Percentiles rank a stretch among this genome's conserved stretches.
phyloP scores from a whole-genome alignment of 2,329 filamentous ascomycete genomes.

The Colletotrichum spinosum region DNA sequence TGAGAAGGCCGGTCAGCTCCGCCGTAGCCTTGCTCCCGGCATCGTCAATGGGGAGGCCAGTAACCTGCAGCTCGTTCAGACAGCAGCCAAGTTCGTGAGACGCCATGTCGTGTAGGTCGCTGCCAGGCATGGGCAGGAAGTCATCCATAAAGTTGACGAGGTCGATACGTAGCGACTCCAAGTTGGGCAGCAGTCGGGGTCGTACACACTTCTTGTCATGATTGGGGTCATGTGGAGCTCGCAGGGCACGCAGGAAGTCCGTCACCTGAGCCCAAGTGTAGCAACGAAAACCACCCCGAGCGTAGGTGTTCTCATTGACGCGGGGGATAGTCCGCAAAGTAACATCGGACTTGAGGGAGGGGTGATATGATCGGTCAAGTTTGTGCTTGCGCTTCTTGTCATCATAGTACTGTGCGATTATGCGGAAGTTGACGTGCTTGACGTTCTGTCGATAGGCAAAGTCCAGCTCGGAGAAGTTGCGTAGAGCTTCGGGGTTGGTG shows the following conservation, averaged over 20 bases:
- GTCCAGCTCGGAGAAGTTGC: constrained; percentile 60
- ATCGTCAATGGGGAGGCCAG: constrained; percentile 63
- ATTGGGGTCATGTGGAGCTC: constrained; percentile 61
- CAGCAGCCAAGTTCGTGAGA: constrained; percentile 65
- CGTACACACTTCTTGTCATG: constrained; percentile 45
- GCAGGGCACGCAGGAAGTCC: constrained; percentile 63
- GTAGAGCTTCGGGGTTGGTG: constrained; percentile 62
- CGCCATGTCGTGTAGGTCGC: constrained; percentile 63
- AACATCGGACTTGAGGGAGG: constrained; percentile 54
- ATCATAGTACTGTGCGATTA: constrained; percentile 68
- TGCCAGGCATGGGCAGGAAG: constrained; percentile 57
- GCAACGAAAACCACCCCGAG: constrained; percentile 64
- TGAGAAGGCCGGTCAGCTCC: constrained; percentile 64
- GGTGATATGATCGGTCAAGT: constrained; percentile 56
- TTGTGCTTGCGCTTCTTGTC: constrained; percentile 56
- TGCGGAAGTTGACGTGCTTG: constrained; percentile 60
- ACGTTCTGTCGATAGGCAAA: constrained; percentile 56
- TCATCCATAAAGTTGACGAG: constrained; percentile 65
- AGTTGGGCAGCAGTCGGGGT: constrained; percentile 59
- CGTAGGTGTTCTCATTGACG: constrained; percentile 57
- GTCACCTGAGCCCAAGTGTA: constrained; percentile 66
- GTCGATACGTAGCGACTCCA: constrained; percentile 62
- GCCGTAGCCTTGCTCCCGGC: constrained; percentile 58
- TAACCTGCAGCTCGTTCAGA: constrained; percentile 64
- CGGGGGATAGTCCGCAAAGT: constrained; percentile 56